Evolutionary conservation across 306 rosid species (phyloP), one percentile per base, ranked within the genome.

Genomic region (Crotalaria pallida): DNA sequence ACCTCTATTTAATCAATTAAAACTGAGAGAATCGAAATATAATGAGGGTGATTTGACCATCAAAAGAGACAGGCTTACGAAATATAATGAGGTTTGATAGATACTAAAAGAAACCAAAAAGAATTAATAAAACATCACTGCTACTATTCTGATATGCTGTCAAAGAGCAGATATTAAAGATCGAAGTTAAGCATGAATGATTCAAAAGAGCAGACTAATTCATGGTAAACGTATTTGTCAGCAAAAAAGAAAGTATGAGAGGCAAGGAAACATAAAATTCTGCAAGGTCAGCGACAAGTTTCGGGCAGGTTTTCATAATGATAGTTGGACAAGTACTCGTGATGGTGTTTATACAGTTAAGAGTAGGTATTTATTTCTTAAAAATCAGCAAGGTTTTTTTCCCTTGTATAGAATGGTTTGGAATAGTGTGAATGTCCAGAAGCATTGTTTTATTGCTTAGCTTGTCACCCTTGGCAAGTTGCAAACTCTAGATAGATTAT

Each of bases 21-120:
- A 58, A 58, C 7, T 22, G 55, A 15, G n/a, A n/a, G 38, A n/a
- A n/a, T n/a, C n/a, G n/a, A 57, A 29, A 44, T 21, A 45, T 43
- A 73, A 62, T 6, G 70, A 29, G 58, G 38, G 34, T 26, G 57
- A 49, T 27, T 71, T 55, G 33, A 13, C 27, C 8, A 61, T 21
- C 53, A 65, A 61, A 71, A 67, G 72, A 36, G 61, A 63, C 69
- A 21, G 29, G 72, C 96, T 77, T 86, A 95, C 97, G 77, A 52
- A 44, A 89, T 58, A 75, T 34, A 69, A 55, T 60, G 34, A 95
- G 97, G 24, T 91, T 95, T 48, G 99, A 86, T 43, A 95, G 92
- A 79, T 95, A 95, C 99, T 95, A 91, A 75, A 86, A 82, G 26
- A 17, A 72, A 71, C 22, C 26, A 12, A 60, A 21, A 55, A 48